Conservation (phyloP, 2,329 filamentous ascomycete genomes). For the Didymella segeticola region DNA sequence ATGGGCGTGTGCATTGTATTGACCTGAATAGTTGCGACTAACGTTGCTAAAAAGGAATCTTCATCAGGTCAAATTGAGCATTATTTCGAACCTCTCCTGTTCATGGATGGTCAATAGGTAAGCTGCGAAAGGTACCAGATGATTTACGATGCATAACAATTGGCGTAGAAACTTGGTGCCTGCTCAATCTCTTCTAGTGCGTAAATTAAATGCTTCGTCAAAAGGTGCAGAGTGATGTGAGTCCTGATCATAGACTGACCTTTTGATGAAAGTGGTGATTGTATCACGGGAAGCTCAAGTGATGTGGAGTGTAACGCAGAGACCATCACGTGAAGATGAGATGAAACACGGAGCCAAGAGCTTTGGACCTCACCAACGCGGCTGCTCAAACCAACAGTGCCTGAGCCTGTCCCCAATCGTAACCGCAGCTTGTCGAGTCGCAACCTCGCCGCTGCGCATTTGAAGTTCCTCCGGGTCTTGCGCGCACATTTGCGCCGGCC, state of each 20-base stretch:
- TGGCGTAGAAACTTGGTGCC: no score
- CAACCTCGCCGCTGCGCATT: conserved; percentile 1
- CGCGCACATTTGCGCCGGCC: conserved; percentile 17
- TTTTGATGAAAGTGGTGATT: no score
- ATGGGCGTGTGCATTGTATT: not conserved
- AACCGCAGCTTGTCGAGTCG: conserved; percentile 3
- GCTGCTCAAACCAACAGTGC: conserved; percentile 11
- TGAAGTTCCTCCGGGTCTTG: conserved; percentile 14
- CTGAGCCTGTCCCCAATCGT: conserved; percentile 9
- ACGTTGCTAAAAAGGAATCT: not conserved
- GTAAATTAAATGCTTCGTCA: no score
- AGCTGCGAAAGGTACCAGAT: no score
- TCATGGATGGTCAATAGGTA: not conserved
- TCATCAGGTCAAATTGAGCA: not conserved
- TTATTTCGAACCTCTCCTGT: not conserved
- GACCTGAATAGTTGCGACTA: not conserved
- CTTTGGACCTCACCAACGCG: conserved; percentile 10
- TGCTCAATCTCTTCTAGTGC: no score
- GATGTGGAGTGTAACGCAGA: not conserved
- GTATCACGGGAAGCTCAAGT: not conserved
- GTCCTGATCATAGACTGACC: no score
- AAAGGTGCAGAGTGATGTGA: no score
- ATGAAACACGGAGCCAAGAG: conserved; percentile 1
- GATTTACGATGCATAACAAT: no score
- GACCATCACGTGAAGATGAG: conserved; percentile 9